Base-by-base conservation (phyloP, 2,329 filamentous ascomycete genomes). In the Aspergillus fumigatus region DNA sequence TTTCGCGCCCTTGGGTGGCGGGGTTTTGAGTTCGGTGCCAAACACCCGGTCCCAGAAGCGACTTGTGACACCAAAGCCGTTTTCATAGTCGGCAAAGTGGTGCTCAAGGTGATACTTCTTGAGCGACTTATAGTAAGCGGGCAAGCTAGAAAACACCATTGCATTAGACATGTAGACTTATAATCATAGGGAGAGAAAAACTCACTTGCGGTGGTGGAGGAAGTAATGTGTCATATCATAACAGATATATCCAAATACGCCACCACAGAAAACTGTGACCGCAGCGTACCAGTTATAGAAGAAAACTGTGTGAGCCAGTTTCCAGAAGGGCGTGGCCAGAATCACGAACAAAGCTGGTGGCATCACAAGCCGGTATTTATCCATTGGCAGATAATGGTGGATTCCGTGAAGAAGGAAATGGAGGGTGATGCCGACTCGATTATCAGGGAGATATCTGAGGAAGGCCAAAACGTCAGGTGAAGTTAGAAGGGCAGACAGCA, bases 141-240 rank as follows among this genome's bases (percentile, higher is more conserved):
- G 94, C 2, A 99, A 85, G 67, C 84, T 86, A 57, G 1, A 51
- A 38, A 11, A 21, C 21, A 11, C 19, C 35, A 21, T 23, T 19
- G 32, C 17, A n/a, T 51, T 66, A 57, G 65, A 61, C 45, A 45
- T 53, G 7, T 25, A 25, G 21, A 19, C 26, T 50, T 57, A 19
- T 4, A 9, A 43, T 26, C 17, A 29, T 27, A 26, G 48, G 19
- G n/a, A 14, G 23, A 3, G 21, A n/a, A 26, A 41, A 41, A 80
- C 83, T 73, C 72, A 86, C 83, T 91, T 95, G 77, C 89, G 85
- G 79, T 99, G 94, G 75, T 99, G 94, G 41, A 99, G 83, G 82
- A 99, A 99, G 81, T 97, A 99, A 75, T 99, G 94, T 1, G 94
- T 99, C 79, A 97, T 70, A 73, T 99, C 94, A 78, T 99, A 99